Evolutionary conservation across 768 basidiomycete species (phyloP).

Genomic region (Phanerodontia chrysosporium): DNA sequence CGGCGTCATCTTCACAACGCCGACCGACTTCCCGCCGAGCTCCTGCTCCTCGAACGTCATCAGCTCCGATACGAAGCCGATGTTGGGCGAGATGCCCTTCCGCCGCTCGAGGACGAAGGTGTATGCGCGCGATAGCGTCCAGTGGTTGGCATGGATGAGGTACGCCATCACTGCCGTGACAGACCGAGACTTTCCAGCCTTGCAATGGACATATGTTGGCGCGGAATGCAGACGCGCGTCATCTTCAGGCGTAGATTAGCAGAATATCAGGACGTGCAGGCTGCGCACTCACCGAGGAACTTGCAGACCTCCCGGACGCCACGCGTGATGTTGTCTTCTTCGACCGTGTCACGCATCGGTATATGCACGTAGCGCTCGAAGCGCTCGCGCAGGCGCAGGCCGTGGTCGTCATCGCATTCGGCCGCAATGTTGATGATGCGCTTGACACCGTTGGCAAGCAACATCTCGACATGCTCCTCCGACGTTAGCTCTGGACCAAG

Average conservation of each 20-base stretch:
- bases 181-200: constrained; percentile 91
- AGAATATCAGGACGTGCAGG: constrained; percentile 2
- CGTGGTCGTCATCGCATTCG: constrained; percentile 86
- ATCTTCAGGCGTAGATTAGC: constrained; percentile 42
- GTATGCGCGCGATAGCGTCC: constrained; percentile 91
- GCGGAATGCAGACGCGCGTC: constrained; percentile 87
- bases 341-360: constrained; percentile 93
- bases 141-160: constrained; percentile 95
- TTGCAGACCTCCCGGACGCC: constrained; percentile 85
- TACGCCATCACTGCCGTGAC: constrained; percentile 97
- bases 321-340: constrained; percentile 82
- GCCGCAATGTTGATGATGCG: constrained; percentile 88
- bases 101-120: constrained; percentile 88
- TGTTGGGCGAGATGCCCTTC: constrained; percentile 94
- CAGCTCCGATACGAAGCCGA: constrained; percentile 94
- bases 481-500: constrained; percentile 84
- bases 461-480: constrained; percentile 69
- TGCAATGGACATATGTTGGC: constrained; percentile 93
- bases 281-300: constrained; percentile 66
- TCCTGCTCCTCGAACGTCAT: constrained; percentile 96
- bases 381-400: constrained; percentile 54
- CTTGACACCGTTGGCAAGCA: constrained; percentile 73
- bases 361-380: constrained; percentile 87
- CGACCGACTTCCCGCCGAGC: constrained; percentile 70
- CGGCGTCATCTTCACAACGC: constrained; percentile 48